A percentile compares a stretch with the other conserved stretches of the same genome.
Evolutionary conservation across 148 eudicot species (phyloP).

Genomic region (Rhododendron vialii): DNA sequence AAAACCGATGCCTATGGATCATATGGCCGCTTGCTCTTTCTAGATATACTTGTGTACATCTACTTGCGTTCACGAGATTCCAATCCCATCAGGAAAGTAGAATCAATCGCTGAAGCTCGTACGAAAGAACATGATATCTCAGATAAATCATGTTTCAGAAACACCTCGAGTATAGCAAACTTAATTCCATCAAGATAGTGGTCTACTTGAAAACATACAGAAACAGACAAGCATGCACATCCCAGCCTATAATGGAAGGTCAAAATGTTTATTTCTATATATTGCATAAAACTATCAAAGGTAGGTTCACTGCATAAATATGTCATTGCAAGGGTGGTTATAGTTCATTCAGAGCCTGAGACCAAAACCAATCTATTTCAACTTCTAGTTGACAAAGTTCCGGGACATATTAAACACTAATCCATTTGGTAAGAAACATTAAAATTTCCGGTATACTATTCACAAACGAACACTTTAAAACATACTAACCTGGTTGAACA

Average conservation of each 20-base stretch:
- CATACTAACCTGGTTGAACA: slow-evolving; percentile 71
- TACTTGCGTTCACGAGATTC: background rate
- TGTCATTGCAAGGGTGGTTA: background rate
- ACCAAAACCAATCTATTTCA: background rate
- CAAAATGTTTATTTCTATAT: background rate
- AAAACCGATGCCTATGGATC: background rate
- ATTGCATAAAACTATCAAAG: background rate
- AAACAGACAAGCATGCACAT: slow-evolving; percentile 1
- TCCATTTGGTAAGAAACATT: background rate
- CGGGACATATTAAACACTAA: too few species aligned
- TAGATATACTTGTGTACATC: background rate
- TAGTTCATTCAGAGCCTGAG: background rate
- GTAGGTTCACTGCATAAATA: background rate
- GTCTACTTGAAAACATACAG: background rate
- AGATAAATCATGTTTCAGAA: background rate
- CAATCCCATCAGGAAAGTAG: background rate
- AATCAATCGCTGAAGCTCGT: background rate
- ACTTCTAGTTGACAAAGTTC: background rate
- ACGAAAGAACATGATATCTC: background rate
- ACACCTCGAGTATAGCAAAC: background rate
- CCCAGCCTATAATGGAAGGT: background rate
- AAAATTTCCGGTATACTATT: background rate
- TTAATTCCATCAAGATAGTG: background rate
- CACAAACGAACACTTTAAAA: background rate
- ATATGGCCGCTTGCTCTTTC: background rate